A percentile compares a stretch with the other conserved stretches of the same genome.
These are phyloP conservation scores for Daldinia grandis DNA, from an alignment of 495 filamentous ascomycete species.

Conservation along the genomic window DNA sequence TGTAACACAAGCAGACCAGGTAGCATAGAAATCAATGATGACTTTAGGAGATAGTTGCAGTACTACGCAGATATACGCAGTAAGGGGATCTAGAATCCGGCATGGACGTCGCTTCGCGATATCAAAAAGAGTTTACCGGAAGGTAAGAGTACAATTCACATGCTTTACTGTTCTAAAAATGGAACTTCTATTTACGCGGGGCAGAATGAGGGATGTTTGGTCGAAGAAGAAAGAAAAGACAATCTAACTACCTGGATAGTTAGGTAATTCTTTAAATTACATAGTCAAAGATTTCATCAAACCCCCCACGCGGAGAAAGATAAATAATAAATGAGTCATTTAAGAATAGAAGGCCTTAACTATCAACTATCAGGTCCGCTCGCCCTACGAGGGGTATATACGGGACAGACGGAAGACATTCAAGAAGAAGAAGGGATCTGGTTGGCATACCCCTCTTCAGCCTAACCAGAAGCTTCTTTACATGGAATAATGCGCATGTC, in stretches of 20 bases:
- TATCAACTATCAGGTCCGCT: constrained; percentile 10
- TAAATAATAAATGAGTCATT: constrained; percentile 33
- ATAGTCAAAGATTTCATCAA: neutral
- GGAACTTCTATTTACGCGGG: constrained; percentile 32
- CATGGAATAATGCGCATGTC: constrained; percentile 3
- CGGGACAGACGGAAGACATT: constrained; percentile 30
- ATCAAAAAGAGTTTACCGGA: constrained; percentile 8
- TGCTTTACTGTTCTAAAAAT: constrained; percentile 38
- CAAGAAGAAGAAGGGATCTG: constrained; percentile 17
- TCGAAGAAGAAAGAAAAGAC: neutral
- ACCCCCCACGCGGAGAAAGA: constrained; percentile 26
- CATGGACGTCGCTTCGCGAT: neutral
- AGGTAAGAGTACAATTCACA: constrained; percentile 15
- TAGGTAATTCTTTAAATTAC: too few species aligned
- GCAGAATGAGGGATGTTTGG: neutral
- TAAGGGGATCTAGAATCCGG: neutral
- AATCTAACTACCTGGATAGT: neutral
- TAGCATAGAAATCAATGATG: neutral
- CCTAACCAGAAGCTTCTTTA: constrained; percentile 25
- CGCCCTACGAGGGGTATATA: constrained; percentile 2
- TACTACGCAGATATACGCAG: constrained; percentile 7
- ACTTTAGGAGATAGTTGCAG: neutral
- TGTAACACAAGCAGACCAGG: constrained; percentile 27
- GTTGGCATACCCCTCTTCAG: constrained; percentile 36
- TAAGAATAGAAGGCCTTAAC: constrained; percentile 20